phyloP scores from a whole-genome alignment of 345 rosid species.

The Camelina hispida region DNA sequence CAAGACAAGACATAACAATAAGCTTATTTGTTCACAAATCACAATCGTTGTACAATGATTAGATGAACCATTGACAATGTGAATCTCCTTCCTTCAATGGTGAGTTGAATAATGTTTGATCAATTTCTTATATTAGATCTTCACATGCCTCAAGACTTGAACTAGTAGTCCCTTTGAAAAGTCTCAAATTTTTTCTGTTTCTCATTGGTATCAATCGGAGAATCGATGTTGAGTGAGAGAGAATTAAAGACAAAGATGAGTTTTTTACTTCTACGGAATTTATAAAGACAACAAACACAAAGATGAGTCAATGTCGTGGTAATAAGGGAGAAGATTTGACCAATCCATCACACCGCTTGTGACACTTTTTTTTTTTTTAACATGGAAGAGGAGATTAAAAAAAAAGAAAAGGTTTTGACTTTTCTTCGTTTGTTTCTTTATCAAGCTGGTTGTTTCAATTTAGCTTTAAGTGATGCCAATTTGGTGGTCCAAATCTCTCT shows the following conservation, averaged over 20 bases:
- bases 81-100: conserved; percentile 20
- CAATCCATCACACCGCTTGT: conserved; percentile 29
- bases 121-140: conserved; percentile 10
- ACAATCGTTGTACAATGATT: conserved; percentile 11
- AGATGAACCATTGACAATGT: conserved; percentile 5
- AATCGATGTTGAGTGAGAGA: background rate
- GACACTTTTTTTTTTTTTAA: conserved; percentile 6
- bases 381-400: conserved; percentile 5
- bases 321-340: conserved; percentile 27
- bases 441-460: conserved; percentile 34
- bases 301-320: conserved; percentile 32
- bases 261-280: conserved; percentile 30
- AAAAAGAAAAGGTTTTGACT: conserved; percentile 24
- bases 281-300: conserved; percentile 4
- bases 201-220: too few relatives aligned
- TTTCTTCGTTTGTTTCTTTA: conserved; percentile 29
- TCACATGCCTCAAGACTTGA: conserved; percentile 25
- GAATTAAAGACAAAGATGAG: background rate
- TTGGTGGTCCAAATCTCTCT: conserved; percentile 30
- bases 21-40: conserved; percentile 1
- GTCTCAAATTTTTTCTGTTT: conserved; percentile 14
- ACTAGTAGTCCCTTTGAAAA: conserved; percentile 11
- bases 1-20: background rate
- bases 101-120: conserved; percentile 24
- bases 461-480: conserved; percentile 22